A percentile compares a stretch with the other conserved stretches of the same genome.
Evolutionary conservation across 1,284 basidiomycete species (phyloP).

Genomic region (Mycosarcoma maydis): DNA sequence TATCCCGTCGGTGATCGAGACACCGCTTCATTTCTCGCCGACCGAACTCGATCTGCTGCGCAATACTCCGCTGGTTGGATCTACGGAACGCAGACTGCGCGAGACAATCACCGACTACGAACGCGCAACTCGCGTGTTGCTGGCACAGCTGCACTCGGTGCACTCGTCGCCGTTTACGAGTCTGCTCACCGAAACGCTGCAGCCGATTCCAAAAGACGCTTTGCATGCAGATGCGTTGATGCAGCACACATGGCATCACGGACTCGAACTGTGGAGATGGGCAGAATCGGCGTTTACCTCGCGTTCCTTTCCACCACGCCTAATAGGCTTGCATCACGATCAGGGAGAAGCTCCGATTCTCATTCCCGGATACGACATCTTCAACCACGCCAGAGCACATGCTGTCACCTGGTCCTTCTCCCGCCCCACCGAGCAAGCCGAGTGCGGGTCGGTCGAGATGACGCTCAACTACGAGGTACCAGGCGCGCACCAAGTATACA

Average conservation of each 20-base stretch:
- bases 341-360: conserved; percentile 39
- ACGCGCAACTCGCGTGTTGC: not conserved
- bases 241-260: conserved; percentile 9
- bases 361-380: conserved; percentile 59
- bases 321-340: conserved; percentile 16
- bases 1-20: conserved; percentile 38
- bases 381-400: conserved; percentile 56
- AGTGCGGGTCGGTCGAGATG: conserved; percentile 7
- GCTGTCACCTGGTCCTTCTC: conserved; percentile 53
- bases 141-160: not conserved
- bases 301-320: conserved; percentile 56
- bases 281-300: conserved; percentile 46
- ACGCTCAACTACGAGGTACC: conserved; percentile 8
- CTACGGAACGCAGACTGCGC: conserved; percentile 27
- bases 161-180: not conserved
- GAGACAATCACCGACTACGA: conserved; percentile 22
- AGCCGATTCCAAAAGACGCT: not conserved
- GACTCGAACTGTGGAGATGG: conserved; percentile 51
- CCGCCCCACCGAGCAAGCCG: not conserved
- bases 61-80: conserved; percentile 44
- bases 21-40: conserved; percentile 37
- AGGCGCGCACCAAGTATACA: conserved; percentile 48
- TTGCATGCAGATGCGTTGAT: conserved; percentile 1
- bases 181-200: not conserved
- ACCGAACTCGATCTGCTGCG: conserved; percentile 41